These are phyloP conservation scores for Hericium rajendrae DNA, from an alignment of 768 basidiomycete genomes.

Conservation along the genomic window DNA sequence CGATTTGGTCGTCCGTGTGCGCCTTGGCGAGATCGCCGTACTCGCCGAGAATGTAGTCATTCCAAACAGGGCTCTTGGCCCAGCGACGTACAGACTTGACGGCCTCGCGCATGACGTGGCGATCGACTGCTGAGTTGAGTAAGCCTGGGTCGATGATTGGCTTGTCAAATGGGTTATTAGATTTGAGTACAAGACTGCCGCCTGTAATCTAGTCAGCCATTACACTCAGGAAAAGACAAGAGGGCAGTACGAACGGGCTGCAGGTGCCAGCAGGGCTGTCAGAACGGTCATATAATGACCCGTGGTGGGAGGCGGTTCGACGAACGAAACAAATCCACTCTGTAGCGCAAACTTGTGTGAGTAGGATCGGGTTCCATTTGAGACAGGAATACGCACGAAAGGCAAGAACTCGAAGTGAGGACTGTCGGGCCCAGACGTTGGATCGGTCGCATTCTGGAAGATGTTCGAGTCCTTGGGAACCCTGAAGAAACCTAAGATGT, in stretches of 20 bases:
- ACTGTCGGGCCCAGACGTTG: slow-evolving; percentile 8
- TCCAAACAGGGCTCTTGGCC: slow-evolving; percentile 1
- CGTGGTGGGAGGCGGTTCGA: slow-evolving; percentile 6
- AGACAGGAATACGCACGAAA: neutral
- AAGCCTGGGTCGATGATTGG: slow-evolving; percentile 19
- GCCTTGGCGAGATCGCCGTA: neutral
- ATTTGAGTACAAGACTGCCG: slow-evolving; percentile 18
- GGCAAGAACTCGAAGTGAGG: slow-evolving; percentile 11
- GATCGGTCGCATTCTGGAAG: slow-evolving; percentile 6
- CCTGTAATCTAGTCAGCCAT: slow-evolving; percentile 3
- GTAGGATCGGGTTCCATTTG: neutral
- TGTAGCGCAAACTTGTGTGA: neutral
- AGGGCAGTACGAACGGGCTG: slow-evolving; percentile 12
- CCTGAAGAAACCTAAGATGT: slow-evolving; percentile 1
- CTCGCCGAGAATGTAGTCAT: neutral
- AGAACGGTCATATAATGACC: slow-evolving; percentile 14
- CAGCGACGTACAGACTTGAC: slow-evolving; percentile 2
- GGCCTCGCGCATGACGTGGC: slow-evolving; percentile 2
- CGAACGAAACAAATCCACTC: slow-evolving; percentile 2
- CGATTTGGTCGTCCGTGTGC: slow-evolving; percentile 13
- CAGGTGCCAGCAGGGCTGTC: slow-evolving; percentile 12
- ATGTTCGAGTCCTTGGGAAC: slow-evolving; percentile 6
- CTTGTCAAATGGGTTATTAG: slow-evolving; percentile 15
- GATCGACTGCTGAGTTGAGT: slow-evolving; percentile 1
- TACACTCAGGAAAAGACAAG: neutral